Evolutionary conservation across 441 rosid genomes (phyloP), one percentile per base, ranked within the genome.

Genomic region (Corymbia calophylla): DNA sequence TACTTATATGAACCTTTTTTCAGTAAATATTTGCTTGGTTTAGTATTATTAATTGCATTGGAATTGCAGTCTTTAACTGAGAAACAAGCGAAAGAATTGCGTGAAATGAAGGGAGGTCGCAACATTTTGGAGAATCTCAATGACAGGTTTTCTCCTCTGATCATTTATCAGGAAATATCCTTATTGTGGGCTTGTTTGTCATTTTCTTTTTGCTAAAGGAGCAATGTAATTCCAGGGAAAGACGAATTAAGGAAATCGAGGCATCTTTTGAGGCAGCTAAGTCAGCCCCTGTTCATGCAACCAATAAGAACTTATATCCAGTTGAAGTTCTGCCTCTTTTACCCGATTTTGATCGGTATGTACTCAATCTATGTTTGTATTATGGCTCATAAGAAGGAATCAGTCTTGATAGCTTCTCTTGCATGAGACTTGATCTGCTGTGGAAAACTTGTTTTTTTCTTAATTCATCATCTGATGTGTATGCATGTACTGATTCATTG

Each of bases 71-170:
- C 99, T 91, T 93, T 96, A 70, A 96, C 97, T 84, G 99, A 98
- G 94, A 98, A 98, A 86, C 98, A 96, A 94, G 99, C 99, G 54
- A 98, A 97, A 91, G 99, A 97, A 93, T 92, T 95, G 91, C 94
- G 98, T 85, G 99, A 97, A 92, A 91, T 91, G 95, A 97, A 94
- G 91, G 98, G 95, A 88, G 98, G 96, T 87, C 92, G 93, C 86
- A 94, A 89, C 92, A 92, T 96, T 91, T 93, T 96, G 96, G 96
- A 93, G 62, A 94, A 96, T 91, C 94, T 94, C 55, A 98, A 97
- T 91, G 93, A 94, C 88, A 95, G 99, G 99, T 98, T 55, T 88
- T 92, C 88, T 90, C 82, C 86, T 89, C 88, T 90, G 89, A 91
- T 53, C 86, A 88, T 27, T 90, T 85, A 58, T 14, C 87, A 53